These are phyloP conservation scores for Diospyros kaki DNA, from an alignment of 148 eudicot genomes.

Conservation along the genomic window DNA sequence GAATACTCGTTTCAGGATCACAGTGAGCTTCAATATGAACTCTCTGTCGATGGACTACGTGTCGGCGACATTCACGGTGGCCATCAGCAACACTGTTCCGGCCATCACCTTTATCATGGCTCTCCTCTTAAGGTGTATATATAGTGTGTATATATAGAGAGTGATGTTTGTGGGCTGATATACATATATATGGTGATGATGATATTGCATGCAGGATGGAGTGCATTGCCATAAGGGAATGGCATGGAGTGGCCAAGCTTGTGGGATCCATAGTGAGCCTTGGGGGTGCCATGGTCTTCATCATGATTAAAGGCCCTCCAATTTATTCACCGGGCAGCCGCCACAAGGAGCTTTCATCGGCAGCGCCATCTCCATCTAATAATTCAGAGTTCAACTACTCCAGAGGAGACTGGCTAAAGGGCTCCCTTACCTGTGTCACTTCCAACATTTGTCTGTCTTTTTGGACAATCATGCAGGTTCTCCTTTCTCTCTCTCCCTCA, in stretches of 20 bases:
- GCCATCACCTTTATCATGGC: conserved; percentile 31
- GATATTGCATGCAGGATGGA: conserved; percentile 20
- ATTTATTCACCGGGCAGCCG: background rate
- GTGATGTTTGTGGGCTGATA: too few species aligned
- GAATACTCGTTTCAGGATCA: conserved; percentile 18
- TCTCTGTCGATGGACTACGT: conserved; percentile 18
- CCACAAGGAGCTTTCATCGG: background rate
- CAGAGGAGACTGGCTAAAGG: conserved; percentile 23
- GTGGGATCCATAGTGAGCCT: conserved; percentile 24
- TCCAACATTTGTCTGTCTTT: conserved; percentile 23
- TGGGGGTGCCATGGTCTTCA: conserved; percentile 31
- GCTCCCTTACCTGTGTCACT: conserved; percentile 21
- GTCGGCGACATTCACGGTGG: conserved; percentile 34
- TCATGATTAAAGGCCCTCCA: conserved; percentile 31
- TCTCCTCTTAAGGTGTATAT: conserved; percentile 18
- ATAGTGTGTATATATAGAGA: background rate
- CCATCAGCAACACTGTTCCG: conserved; percentile 23
- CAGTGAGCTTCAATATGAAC: conserved; percentile 24
- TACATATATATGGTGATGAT: too few species aligned
- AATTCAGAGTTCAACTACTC: background rate
- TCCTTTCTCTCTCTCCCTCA: conserved; percentile 10
- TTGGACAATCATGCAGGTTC: conserved; percentile 33
- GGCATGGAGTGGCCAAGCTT: conserved; percentile 27
- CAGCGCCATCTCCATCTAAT: background rate
- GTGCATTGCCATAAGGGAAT: conserved; percentile 16